Evolutionary conservation across 495 filamentous ascomycete species (phyloP).

Genomic region (Lophium mytilinum): DNA sequence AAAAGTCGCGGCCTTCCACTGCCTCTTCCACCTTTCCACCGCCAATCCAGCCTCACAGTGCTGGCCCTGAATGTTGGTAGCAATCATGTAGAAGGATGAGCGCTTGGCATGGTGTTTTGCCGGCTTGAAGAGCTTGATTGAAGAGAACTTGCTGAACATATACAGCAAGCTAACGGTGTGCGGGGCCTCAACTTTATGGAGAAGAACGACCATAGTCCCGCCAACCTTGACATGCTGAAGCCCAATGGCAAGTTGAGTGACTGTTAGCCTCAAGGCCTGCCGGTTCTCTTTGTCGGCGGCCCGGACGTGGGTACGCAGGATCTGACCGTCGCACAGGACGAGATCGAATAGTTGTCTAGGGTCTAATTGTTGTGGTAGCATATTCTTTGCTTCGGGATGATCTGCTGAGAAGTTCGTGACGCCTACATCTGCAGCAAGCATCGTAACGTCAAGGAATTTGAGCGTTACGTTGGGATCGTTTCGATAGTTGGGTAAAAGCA

Average conservation of each 20-base stretch:
- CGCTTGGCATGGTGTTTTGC: constrained; percentile 33
- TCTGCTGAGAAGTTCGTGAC: constrained; percentile 32
- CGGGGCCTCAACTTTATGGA: constrained; percentile 43
- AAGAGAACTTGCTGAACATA: constrained; percentile 39
- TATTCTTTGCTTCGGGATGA: constrained; percentile 39
- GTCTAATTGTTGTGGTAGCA: constrained; percentile 32
- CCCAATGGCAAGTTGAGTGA: constrained; percentile 42
- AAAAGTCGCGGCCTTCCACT: constrained; percentile 7
- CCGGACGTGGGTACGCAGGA: constrained; percentile 43
- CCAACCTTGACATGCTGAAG: constrained; percentile 40
- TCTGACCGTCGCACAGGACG: constrained; percentile 50
- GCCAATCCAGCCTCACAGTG: neutral
- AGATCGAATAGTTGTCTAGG: constrained; percentile 40
- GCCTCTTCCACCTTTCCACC: constrained; percentile 9
- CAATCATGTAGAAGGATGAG: constrained; percentile 51
- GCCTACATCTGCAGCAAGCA: constrained; percentile 47
- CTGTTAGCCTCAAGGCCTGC: constrained; percentile 37
- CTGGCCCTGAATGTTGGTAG: constrained; percentile 37
- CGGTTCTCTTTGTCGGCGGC: constrained; percentile 34
- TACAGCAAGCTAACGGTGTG: constrained; percentile 36
- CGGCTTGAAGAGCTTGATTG: constrained; percentile 44
- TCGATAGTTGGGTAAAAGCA: constrained; percentile 32
- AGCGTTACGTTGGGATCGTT: constrained; percentile 12
- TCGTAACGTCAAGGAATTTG: constrained; percentile 44
- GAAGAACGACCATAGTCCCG: constrained; percentile 43